These are phyloP conservation scores for Platanus orientalis DNA, from an alignment of 164 flowering plant genomes.

Conservation along the genomic window DNA sequence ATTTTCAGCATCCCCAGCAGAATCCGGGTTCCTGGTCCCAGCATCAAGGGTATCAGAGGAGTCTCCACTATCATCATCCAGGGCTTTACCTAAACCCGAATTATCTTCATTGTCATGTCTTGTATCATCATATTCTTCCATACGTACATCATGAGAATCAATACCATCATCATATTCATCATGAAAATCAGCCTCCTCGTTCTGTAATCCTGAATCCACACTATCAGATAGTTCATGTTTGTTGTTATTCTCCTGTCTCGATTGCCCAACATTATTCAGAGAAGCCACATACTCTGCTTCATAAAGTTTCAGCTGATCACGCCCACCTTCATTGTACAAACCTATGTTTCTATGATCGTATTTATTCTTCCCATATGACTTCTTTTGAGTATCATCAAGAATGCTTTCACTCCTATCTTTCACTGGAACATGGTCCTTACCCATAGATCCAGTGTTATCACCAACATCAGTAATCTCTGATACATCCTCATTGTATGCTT, in stretches of 20 bases:
- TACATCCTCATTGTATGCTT: conserved; percentile 70
- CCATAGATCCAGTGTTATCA: conserved; percentile 21
- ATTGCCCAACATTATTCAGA: conserved; percentile 36
- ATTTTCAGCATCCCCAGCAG: conserved; percentile 18
- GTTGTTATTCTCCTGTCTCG: conserved; percentile 18
- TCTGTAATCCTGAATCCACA: conserved; percentile 17
- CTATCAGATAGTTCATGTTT: conserved; percentile 21
- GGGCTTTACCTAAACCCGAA: conserved; percentile 19
- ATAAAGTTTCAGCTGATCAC: conserved; percentile 74
- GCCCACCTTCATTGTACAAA: conserved; percentile 95
- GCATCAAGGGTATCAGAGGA: conserved; percentile 20
- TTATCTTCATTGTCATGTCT: conserved; percentile 24
- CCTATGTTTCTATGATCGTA: conserved; percentile 35
- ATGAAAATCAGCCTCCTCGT: conserved; percentile 41
- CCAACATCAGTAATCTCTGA: conserved; percentile 26
- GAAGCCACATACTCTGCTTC: conserved; percentile 91
- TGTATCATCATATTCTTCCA: conserved; percentile 40
- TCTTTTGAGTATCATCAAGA: conserved; percentile 14
- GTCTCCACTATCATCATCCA: conserved; percentile 16
- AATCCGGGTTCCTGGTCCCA: conserved; percentile 17
- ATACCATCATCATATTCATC: conserved; percentile 86
- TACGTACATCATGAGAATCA: conserved; percentile 52
- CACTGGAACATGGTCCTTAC: conserved; percentile 11
- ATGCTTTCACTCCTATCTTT: conserved; percentile 21
- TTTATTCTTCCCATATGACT: conserved; percentile 9